Evolutionary conservation across 2,329 filamentous ascomycete genomes (phyloP).

Genomic region (Nigrograna mackinnonii): DNA sequence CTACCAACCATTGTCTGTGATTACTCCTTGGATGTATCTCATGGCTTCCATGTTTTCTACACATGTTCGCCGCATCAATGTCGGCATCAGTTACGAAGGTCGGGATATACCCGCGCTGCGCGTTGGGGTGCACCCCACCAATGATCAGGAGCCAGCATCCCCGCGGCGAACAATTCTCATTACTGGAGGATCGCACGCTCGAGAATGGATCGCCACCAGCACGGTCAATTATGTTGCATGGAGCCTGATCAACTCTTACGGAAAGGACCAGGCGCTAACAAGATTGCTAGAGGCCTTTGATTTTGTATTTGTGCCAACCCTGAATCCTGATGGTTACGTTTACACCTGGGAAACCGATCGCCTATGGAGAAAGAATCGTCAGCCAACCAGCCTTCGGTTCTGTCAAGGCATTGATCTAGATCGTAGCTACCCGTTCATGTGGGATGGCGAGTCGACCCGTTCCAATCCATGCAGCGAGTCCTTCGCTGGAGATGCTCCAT

Average conservation of each 20-base stretch:
- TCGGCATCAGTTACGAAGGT: slow-evolving; percentile 87
- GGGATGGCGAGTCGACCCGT: slow-evolving; percentile 67
- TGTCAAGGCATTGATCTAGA: slow-evolving; percentile 91
- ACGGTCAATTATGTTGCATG: slow-evolving; percentile 92
- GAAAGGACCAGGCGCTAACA: slow-evolving; percentile 70
- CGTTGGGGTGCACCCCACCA: slow-evolving; percentile 65
- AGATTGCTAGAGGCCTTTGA: slow-evolving; percentile 83
- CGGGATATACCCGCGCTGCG: slow-evolving; percentile 82
- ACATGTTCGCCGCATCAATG: slow-evolving; percentile 71
- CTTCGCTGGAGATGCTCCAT: slow-evolving; percentile 81
- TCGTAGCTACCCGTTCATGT: slow-evolving; percentile 81
- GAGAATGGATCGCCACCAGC: slow-evolving; percentile 94
- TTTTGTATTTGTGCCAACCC: slow-evolving; percentile 81
- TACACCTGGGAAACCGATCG: slow-evolving; percentile 93
- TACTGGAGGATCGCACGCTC: slow-evolving; percentile 84
- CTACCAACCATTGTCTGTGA: slow-evolving; percentile 85
- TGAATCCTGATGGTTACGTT: slow-evolving; percentile 93
- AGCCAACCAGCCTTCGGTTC: slow-evolving; percentile 78
- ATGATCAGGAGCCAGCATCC: slow-evolving; percentile 47
- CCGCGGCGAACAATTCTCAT: slow-evolving; percentile 78
- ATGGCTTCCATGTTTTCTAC: slow-evolving; percentile 88
- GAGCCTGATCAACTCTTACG: slow-evolving; percentile 81
- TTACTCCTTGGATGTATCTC: slow-evolving; percentile 89
- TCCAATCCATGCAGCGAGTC: slow-evolving; percentile 89
- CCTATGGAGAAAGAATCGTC: slow-evolving; percentile 92